Evolutionary conservation across 2,329 filamentous ascomycete genomes (phyloP).

Genomic region (Aspergillus transmontanensis): DNA sequence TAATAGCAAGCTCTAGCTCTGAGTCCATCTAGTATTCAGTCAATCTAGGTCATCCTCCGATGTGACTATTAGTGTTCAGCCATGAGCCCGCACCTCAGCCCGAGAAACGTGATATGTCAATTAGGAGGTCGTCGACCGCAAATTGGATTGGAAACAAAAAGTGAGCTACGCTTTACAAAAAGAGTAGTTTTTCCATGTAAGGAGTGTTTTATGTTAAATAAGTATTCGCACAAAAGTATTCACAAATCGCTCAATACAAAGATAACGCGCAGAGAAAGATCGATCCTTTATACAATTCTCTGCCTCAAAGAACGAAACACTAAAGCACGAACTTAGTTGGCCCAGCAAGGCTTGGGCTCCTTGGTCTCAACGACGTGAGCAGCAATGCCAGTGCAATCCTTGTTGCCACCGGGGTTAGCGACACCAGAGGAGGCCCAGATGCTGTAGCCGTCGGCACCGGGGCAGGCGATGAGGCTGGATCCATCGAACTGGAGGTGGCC

Average conservation of each 20-base stretch:
- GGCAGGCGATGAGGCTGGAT: conserved; percentile 56
- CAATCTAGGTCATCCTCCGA: too few species aligned
- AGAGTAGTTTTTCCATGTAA: neutral
- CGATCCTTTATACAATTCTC: neutral
- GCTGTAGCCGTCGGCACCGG: conserved; percentile 48
- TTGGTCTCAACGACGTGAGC: conserved; percentile 27
- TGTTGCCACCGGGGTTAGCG: conserved; percentile 33
- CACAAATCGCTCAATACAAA: neutral
- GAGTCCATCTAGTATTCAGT: too few species aligned
- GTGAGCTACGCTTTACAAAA: neutral
- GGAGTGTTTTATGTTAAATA: neutral
- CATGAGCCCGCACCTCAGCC: neutral
- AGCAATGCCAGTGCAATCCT: conserved; percentile 37
- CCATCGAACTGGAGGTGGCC: conserved; percentile 53
- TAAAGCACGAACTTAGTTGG: conserved; percentile 16
- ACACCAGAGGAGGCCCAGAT: conserved; percentile 34
- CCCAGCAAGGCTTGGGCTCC: conserved; percentile 27
- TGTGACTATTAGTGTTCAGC: neutral
- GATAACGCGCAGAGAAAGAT: neutral
- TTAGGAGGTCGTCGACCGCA: too few species aligned
- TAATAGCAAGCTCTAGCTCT: too few species aligned
- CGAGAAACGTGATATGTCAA: neutral
- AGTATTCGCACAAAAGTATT: neutral
- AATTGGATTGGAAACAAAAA: too few species aligned
- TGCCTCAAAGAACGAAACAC: neutral